These are phyloP conservation scores for Salvia sclarea DNA, from an alignment of 305 asterid species.

Conservation along the genomic window DNA sequence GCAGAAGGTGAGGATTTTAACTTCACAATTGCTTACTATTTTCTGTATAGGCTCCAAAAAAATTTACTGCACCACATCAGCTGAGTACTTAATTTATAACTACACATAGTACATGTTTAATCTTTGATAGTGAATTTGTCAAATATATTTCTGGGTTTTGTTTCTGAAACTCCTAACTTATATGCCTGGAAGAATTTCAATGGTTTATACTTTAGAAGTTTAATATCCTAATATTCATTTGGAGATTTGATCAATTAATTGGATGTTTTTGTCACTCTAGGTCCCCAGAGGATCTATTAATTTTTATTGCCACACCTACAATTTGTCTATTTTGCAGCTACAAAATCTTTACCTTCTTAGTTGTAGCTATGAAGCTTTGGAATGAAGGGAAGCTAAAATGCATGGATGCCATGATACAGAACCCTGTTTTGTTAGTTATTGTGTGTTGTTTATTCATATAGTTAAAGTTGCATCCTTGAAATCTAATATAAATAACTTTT, in stretches of 20 bases:
- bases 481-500: conserved; percentile 4
- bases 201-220: conserved; percentile 1
- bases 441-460: background rate
- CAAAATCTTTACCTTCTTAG: background rate
- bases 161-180: conserved; percentile 15
- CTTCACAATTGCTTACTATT: conserved; percentile 11
- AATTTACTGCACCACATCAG: conserved; percentile 14
- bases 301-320: background rate
- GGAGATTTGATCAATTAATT: background rate
- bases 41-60: conserved; percentile 12
- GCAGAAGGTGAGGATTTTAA: conserved; percentile 64
- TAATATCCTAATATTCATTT: conserved; percentile 16
- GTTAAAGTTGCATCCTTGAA: background rate
- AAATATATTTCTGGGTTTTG: background rate
- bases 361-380: background rate
- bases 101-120: background rate
- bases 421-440: conserved; percentile 16
- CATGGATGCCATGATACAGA: conserved; percentile 15
- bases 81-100: conserved; percentile 2
- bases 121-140: background rate
- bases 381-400: conserved; percentile 18
- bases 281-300: background rate
- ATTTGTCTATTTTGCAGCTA: background rate
- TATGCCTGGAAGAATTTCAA: background rate
- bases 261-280: background rate